Evolutionary conservation across 2,329 filamentous ascomycete genomes (phyloP).

Genomic region (Colletotrichum kahawae): DNA sequence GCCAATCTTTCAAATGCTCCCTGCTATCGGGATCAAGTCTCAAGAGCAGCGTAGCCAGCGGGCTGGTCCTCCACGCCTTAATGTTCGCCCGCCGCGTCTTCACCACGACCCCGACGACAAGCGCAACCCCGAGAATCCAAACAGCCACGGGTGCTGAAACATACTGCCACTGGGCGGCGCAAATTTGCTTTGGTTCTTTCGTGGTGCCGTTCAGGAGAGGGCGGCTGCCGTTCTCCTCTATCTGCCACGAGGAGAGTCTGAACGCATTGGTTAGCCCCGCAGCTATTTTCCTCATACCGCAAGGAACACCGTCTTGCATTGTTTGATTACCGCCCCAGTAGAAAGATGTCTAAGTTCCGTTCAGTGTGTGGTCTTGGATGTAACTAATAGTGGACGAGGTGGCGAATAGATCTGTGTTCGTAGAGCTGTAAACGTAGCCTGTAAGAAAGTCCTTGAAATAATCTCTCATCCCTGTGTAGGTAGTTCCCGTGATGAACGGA

Average conservation of each 20-base stretch:
- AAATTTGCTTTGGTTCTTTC: not conserved
- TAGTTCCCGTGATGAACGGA: not conserved
- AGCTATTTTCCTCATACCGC: not conserved
- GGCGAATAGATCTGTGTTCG: not conserved
- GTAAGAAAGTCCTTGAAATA: not conserved
- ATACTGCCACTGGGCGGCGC: not conserved
- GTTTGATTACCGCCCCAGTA: not conserved
- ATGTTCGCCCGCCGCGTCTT: conserved; percentile 10
- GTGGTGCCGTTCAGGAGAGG: not conserved
- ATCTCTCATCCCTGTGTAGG: not conserved
- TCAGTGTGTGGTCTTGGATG: not conserved
- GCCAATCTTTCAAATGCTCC: not conserved
- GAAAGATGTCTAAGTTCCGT: not conserved
- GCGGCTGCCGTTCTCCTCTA: not conserved
- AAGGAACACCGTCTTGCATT: not conserved
- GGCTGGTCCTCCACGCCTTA: conserved; percentile 8
- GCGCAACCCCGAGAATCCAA: not conserved
- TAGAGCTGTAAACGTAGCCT: not conserved
- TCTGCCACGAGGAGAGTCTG: not conserved
- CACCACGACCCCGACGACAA: conserved; percentile 1
- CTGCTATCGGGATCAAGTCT: not conserved
- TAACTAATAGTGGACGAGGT: not conserved
- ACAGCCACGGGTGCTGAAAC: not conserved
- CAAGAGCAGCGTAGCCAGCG: conserved; percentile 11
- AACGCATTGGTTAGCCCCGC: conserved; percentile 1